Evolutionary conservation across 352 stramenopile genomes (phyloP).

Genomic region (Globisporangium lucens): DNA sequence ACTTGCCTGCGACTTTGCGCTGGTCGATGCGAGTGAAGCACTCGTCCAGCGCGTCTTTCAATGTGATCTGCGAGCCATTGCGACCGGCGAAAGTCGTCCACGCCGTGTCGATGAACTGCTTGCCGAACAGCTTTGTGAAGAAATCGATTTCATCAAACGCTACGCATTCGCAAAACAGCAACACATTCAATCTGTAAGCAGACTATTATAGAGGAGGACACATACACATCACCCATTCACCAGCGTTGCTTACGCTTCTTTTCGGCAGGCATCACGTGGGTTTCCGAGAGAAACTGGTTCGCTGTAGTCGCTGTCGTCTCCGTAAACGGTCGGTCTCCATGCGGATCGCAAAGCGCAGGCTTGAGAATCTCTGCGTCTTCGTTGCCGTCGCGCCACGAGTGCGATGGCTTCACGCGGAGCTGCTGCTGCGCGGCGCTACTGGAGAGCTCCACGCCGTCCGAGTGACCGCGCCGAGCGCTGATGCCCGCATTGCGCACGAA

Average conservation of each 20-base stretch:
- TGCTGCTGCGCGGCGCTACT: conserved; percentile 1
- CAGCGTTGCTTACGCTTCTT: conserved; percentile 8
- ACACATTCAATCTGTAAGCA: neutral
- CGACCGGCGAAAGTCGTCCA: conserved; percentile 46
- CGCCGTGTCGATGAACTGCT: conserved; percentile 53
- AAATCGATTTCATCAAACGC: conserved; percentile 62
- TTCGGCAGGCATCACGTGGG: neutral
- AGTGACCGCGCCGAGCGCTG: neutral
- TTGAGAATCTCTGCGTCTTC: conserved; percentile 17
- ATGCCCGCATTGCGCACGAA: conserved; percentile 49
- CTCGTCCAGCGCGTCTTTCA: conserved; percentile 30
- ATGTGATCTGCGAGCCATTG: conserved; percentile 28
- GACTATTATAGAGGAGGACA: neutral
- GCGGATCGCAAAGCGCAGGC: neutral
- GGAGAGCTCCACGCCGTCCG: neutral
- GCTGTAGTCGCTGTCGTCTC: neutral
- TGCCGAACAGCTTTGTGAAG: conserved; percentile 49
- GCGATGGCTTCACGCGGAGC: conserved; percentile 53
- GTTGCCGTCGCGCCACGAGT: conserved; percentile 67
- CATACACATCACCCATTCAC: neutral
- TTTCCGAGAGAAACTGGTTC: conserved; percentile 2
- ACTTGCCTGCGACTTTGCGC: conserved; percentile 28
- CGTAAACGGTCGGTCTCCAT: neutral
- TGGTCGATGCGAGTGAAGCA: conserved; percentile 47
- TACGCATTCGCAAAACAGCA: neutral